Conservation (phyloP, 1,284 basidiomycete genomes). For the Phylloporus sp. region DNA sequence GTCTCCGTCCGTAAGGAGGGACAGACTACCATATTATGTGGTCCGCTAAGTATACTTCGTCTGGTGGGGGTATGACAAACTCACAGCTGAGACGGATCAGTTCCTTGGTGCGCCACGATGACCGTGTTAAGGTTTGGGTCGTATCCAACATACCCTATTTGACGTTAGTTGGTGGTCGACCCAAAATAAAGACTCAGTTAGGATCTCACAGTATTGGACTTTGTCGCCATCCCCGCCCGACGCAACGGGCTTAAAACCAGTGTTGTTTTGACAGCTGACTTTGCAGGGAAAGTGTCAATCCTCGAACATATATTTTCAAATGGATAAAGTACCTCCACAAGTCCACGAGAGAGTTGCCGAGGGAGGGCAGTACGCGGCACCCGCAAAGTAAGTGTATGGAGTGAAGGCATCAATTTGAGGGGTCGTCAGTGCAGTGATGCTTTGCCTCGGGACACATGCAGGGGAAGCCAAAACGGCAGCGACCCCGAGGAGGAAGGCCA, state of each 20-base stretch:
- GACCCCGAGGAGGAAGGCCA: conserved; percentile 17
- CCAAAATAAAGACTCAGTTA: not conserved
- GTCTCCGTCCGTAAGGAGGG: conserved; percentile 56
- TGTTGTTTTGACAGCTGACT: conserved; percentile 59
- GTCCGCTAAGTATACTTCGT: not conserved
- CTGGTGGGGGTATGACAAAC: not conserved
- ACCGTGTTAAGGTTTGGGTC: conserved; percentile 33
- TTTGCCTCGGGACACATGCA: conserved; percentile 31
- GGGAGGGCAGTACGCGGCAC: conserved; percentile 56
- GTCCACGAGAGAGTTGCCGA: conserved; percentile 52
- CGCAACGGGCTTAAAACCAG: conserved; percentile 57
- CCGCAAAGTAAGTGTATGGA: conserved; percentile 59
- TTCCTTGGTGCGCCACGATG: conserved; percentile 42
- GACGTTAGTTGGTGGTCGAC: not conserved
- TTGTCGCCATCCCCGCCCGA: conserved; percentile 61
- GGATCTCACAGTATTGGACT: conserved; percentile 50
- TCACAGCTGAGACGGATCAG: conserved; percentile 32
- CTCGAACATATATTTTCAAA: not conserved
- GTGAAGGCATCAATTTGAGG: conserved; percentile 51
- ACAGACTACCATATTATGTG: conserved; percentile 38
- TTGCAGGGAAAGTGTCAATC: not conserved
- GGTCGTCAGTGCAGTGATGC: conserved; percentile 45
- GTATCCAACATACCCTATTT: conserved; percentile 43
- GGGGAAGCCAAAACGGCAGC: conserved; percentile 26
- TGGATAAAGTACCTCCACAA: conserved; percentile 52